These are phyloP conservation scores for Citropsis articulata DNA, from an alignment of 345 rosid genomes.

Conservation along the genomic window DNA sequence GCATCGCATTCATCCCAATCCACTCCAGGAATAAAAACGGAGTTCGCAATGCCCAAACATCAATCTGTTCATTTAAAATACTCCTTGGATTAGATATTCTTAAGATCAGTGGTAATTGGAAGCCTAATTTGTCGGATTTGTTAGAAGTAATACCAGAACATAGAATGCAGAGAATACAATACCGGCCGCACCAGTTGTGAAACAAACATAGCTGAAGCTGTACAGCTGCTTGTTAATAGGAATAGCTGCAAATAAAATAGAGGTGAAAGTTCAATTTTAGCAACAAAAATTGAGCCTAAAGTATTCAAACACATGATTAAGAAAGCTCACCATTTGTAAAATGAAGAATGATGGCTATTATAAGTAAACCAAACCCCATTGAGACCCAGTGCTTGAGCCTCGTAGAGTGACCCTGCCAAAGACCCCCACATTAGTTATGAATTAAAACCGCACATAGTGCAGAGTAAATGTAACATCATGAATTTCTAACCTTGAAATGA, in stretches of 20 bases:
- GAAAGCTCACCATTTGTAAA: constrained; percentile 50
- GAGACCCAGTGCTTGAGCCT: constrained; percentile 70
- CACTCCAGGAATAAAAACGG: constrained; percentile 65
- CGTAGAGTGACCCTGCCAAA: constrained; percentile 45
- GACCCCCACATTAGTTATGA: neutral
- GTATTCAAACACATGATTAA: neutral
- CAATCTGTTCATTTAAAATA: constrained; percentile 35
- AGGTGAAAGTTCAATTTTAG: neutral
- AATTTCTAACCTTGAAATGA: constrained; percentile 57
- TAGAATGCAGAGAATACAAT: constrained; percentile 58
- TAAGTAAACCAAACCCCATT: constrained; percentile 38
- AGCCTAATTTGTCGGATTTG: neutral
- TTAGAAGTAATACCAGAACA: constrained; percentile 34
- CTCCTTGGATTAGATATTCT: neutral
- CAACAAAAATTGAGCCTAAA: neutral
- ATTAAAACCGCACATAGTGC: neutral
- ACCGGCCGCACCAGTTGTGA: constrained; percentile 67
- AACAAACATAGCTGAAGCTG: constrained; percentile 60
- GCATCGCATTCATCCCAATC: constrained; percentile 78
- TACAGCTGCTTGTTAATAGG: constrained; percentile 73
- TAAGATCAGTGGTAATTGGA: neutral
- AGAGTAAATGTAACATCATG: neutral
- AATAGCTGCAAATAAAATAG: constrained; percentile 40
- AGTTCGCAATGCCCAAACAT: constrained; percentile 47
- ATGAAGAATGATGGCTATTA: constrained; percentile 46